phyloP scores from a whole-genome alignment of 2,329 filamentous ascomycete genomes.

The Aspergillus sp. region DNA sequence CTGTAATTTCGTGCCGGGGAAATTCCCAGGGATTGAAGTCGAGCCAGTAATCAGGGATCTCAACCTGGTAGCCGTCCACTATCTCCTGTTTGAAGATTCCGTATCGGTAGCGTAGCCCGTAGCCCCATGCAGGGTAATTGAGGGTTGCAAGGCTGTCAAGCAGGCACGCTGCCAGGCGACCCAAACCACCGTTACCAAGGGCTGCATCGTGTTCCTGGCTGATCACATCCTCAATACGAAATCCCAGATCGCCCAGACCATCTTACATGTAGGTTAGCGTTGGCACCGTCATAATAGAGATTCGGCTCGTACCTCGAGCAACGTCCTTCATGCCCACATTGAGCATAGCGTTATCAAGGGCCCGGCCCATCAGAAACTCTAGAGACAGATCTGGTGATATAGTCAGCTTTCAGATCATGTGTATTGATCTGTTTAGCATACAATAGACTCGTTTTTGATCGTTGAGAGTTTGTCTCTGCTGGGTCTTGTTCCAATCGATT shows the following conservation, averaged over 20 bases:
- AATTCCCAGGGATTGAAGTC: constrained; percentile 99
- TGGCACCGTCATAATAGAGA: constrained; percentile 17
- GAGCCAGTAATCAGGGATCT: constrained; percentile 98
- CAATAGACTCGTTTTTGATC: constrained; percentile 95
- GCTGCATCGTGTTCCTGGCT: constrained; percentile 94
- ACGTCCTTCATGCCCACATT: constrained; percentile 86
- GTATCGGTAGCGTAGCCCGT: constrained; percentile 92
- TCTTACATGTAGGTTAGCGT: constrained; percentile 50
- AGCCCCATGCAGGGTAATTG: constrained; percentile 96
- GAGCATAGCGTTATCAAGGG: constrained; percentile 97
- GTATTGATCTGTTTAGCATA: constrained; percentile 34
- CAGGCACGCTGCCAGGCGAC: constrained; percentile 93
- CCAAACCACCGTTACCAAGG: constrained; percentile 91
- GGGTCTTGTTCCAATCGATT: constrained; percentile 96
- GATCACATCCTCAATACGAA: constrained; percentile 95
- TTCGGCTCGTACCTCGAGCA: constrained; percentile 64
- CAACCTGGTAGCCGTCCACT: constrained; percentile 94
- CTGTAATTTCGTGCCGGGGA: constrained; percentile 88
- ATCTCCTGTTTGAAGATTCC: constrained; percentile 99
- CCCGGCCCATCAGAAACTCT: constrained; percentile 95
- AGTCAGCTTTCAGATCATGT: background rate
- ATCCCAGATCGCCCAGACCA: constrained; percentile 84
- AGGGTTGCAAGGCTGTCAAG: constrained; percentile 92
- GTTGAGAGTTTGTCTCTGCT: constrained; percentile 87
- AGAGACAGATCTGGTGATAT: constrained; percentile 71